Evolutionary conservation across 306 rosid genomes (phyloP), one percentile per base, ranked within the genome.

Genomic region (Arachis stenosperma): DNA sequence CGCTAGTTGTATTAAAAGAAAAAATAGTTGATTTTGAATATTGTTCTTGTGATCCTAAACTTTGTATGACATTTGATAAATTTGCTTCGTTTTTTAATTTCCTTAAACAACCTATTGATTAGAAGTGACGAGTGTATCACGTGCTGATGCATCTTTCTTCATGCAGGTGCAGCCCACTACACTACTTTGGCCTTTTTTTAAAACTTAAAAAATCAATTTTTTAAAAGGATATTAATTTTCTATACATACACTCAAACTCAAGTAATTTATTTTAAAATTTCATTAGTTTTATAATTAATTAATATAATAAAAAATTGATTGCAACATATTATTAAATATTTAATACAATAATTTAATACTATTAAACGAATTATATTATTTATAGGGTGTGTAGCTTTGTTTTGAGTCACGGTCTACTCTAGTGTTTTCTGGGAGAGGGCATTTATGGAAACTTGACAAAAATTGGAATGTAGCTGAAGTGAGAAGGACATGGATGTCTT

Each of bases 141-240:
- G 87, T 83, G 92, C 67, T 62, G 56, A 66, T 80, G 85, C 85
- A 81, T 68, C 73, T 89, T 71, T 74, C 72, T 84, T 84, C 84
- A 73, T 75, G 87, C 87, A 78, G 65, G 70, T 75, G 87, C 87
- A 78, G 65, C 84, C 77, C 86, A 75, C 78, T 79, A 66, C 68
- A 66, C 71, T 66, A 2, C 60, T 64, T 64, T 67, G 77, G 69
- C 78, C 78, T 67, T 82, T 55, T 70, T 57, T 33, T 2, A 1
- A 33, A 58, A 73, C 79, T 81, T 71, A 78, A 67, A 55, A 67
- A 33, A 33, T 33, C 4, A 33, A 33, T 33, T 33, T 4, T 33
- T 33, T 33, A 46, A 2, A 46, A 46, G 11, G 11, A 8, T 8
- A 46, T 50, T 50, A 1, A 11, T 13, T 50, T 13, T 2, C 4